phyloP scores from a whole-genome alignment of 2,329 filamentous ascomycete genomes.

The Hymenoscyphus albidus region DNA sequence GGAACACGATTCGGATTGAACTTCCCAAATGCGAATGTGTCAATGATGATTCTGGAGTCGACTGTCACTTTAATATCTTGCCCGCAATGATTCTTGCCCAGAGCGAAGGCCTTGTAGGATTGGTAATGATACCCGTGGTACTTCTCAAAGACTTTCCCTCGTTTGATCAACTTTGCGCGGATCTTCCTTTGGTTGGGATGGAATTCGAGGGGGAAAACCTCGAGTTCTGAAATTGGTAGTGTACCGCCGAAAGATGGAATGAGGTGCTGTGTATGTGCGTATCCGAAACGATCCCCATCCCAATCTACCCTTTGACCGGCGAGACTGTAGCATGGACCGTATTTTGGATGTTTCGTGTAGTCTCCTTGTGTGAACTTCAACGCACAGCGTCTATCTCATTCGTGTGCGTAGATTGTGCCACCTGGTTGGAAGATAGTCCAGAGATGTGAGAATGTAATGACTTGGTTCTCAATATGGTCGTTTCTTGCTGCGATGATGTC shows the following conservation, averaged over 20 bases:
- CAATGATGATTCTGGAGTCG: constrained; percentile 1
- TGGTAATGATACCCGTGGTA: constrained; percentile 4
- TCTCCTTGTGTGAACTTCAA: constrained; percentile 29
- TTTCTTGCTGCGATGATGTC: constrained; percentile 47
- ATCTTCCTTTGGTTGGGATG: constrained; percentile 8
- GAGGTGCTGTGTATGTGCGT: background rate
- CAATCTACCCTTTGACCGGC: constrained; percentile 40
- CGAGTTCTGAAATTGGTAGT: background rate
- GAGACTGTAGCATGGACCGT: constrained; percentile 32
- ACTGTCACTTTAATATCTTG: background rate
- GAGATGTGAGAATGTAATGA: constrained; percentile 50
- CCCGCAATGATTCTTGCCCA: background rate
- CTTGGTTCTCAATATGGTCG: constrained; percentile 50
- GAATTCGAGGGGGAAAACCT: constrained; percentile 1
- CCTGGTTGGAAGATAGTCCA: constrained; percentile 53
- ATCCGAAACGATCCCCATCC: constrained; percentile 45
- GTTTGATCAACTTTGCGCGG: background rate
- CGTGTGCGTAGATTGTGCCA: constrained; percentile 40
- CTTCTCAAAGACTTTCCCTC: background rate
- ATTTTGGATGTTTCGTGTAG: constrained; percentile 27
- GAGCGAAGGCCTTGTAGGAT: background rate
- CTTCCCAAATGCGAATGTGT: background rate
- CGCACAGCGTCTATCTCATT: constrained; percentile 41
- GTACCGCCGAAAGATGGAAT: constrained; percentile 5
- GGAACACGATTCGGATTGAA: background rate